A percentile compares a stretch with the other conserved stretches of the same genome.
Evolutionary conservation across 306 rosid species (phyloP).

Genomic region (Inga laurina): DNA sequence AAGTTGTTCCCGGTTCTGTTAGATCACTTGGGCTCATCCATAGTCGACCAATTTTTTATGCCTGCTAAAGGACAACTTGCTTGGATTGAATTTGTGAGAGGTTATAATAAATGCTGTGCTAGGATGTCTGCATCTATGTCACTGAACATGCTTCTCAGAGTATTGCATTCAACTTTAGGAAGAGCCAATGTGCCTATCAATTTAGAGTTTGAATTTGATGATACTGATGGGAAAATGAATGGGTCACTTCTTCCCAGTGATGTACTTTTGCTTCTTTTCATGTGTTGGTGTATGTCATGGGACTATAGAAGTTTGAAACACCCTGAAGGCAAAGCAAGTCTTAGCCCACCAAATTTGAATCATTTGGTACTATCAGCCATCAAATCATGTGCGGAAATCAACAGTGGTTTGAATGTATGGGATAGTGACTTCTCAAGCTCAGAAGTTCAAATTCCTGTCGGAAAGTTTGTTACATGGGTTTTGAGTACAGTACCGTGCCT

Average conservation of each 20-base stretch:
- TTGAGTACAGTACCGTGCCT: slow-evolving; percentile 67
- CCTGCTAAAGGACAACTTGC: slow-evolving; percentile 56
- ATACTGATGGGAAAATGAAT: slow-evolving; percentile 61
- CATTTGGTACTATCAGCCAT: slow-evolving; percentile 65
- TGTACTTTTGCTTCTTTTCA: slow-evolving; percentile 60
- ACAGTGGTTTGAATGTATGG: slow-evolving; percentile 53
- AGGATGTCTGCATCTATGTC: slow-evolving; percentile 61
- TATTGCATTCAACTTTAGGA: slow-evolving; percentile 36
- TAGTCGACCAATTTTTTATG: slow-evolving; percentile 60
- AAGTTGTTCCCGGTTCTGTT: slow-evolving; percentile 52
- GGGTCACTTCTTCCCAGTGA: slow-evolving; percentile 63
- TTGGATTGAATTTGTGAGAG: slow-evolving; percentile 77
- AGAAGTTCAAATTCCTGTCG: slow-evolving; percentile 67
- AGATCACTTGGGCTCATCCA: slow-evolving; percentile 64
- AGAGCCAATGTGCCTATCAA: slow-evolving; percentile 41
- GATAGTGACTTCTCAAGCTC: slow-evolving; percentile 54
- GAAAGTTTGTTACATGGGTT: slow-evolving; percentile 76
- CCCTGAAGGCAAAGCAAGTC: slow-evolving; percentile 28
- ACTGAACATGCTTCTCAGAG: slow-evolving; percentile 54
- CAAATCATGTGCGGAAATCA: slow-evolving; percentile 51
- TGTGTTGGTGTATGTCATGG: slow-evolving; percentile 84
- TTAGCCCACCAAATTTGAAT: slow-evolving; percentile 62
- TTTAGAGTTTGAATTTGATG: slow-evolving; percentile 65
- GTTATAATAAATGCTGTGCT: slow-evolving; percentile 76
- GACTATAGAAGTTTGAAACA: slow-evolving; percentile 43